Evolutionary conservation across 1,139 yeast species (phyloP).

Genomic region (Groenewaldozyma auringiensis): DNA sequence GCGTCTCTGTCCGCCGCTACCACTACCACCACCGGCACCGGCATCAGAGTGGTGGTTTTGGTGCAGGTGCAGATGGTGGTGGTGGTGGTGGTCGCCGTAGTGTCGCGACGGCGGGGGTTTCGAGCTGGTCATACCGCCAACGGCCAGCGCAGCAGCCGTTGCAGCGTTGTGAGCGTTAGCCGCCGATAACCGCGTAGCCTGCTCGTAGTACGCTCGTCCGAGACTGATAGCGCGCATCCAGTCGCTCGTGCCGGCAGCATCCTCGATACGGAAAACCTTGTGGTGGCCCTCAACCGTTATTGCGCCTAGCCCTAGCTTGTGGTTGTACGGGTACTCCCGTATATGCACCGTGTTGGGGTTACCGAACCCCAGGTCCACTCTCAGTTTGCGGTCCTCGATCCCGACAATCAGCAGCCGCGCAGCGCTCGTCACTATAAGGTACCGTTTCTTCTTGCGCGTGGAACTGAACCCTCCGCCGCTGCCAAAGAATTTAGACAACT

Average conservation of each 20-base stretch:
- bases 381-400: slow-evolving; percentile 27
- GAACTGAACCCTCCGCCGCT: slow-evolving; percentile 14
- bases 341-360: slow-evolving; percentile 29
- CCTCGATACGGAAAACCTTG: slow-evolving; percentile 31
- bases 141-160: slow-evolving; percentile 31
- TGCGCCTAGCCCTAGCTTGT: slow-evolving; percentile 23
- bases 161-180: slow-evolving; percentile 30
- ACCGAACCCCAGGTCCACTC: slow-evolving; percentile 28
- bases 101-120: not conserved
- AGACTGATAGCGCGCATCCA: slow-evolving; percentile 30
- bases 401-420: slow-evolving; percentile 29
- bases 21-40: not conserved
- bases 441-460: slow-evolving; percentile 23
- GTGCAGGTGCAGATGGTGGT: not conserved
- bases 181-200: slow-evolving; percentile 19
- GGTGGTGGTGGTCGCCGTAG: not conserved
- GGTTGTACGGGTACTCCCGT: slow-evolving; percentile 29
- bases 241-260: slow-evolving; percentile 25
- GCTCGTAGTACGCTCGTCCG: slow-evolving; percentile 24
- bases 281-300: slow-evolving; percentile 30
- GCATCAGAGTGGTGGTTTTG: not conserved
- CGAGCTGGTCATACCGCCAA: slow-evolving; percentile 9
- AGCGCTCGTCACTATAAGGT: slow-evolving; percentile 29
- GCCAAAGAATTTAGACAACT: slow-evolving; percentile 27
- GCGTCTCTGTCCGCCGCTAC: slow-evolving; percentile 4